Evolutionary conservation across 1,139 yeast species (phyloP).

Genomic region (Geotrichum aggregatum): DNA sequence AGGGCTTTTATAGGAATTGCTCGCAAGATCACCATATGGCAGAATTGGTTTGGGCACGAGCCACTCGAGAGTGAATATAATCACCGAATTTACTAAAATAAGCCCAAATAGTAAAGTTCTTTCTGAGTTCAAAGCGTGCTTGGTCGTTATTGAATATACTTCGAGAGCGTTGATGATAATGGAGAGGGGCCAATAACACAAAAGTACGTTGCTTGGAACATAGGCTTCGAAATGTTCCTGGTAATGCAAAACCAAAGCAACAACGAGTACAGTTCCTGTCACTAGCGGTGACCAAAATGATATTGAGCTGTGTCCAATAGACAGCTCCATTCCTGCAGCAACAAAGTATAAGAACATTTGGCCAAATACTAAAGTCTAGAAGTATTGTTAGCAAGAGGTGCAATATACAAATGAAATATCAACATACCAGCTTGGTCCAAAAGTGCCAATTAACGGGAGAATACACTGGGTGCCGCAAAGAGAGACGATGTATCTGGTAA

Average conservation of each 20-base stretch:
- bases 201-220: constrained; percentile 64
- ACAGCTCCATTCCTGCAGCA: constrained; percentile 27
- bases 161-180: constrained; percentile 38
- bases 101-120: constrained; percentile 34
- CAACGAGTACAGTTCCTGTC: constrained; percentile 44
- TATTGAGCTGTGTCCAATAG: constrained; percentile 38
- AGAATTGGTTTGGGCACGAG: constrained; percentile 47
- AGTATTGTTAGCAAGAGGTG: not conserved
- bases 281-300: constrained; percentile 44
- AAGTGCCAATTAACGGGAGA: too few species aligned
- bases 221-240: constrained; percentile 64
- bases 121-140: not conserved
- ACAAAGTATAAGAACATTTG: constrained; percentile 43
- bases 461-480: too few species aligned
- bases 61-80: constrained; percentile 54
- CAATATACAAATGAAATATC: not conserved
- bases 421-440: too few species aligned
- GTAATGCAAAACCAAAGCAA: constrained; percentile 59
- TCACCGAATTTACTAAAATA: constrained; percentile 47
- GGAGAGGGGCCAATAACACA: constrained; percentile 72
- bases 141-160: constrained; percentile 31
- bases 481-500: too few species aligned
- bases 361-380: constrained; percentile 32
- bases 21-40: constrained; percentile 41
- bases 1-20: constrained; percentile 49